Evolutionary conservation across 2,329 filamentous ascomycete species (phyloP).

Genomic region (Alternaria incomplexa): DNA sequence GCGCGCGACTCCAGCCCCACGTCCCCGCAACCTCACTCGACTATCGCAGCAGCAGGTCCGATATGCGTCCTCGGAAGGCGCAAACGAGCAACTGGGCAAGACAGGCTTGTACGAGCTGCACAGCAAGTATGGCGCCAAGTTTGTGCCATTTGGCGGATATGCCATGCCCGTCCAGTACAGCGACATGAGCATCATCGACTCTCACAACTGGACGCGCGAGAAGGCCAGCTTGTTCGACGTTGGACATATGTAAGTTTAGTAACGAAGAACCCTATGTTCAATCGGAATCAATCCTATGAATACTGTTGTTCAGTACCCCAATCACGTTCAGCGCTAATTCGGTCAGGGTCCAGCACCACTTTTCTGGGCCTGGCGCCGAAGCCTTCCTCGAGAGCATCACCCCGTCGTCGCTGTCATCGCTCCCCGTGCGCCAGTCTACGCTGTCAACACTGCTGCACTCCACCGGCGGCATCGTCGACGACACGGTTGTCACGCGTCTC

Average conservation of each 20-base stretch:
- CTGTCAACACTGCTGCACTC: constrained; percentile 80
- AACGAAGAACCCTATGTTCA: not conserved
- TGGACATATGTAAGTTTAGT: constrained; percentile 78
- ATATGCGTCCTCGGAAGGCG: constrained; percentile 37
- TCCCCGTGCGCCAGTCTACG: constrained; percentile 73
- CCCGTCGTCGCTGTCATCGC: constrained; percentile 71
- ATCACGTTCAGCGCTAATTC: not conserved
- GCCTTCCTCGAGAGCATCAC: constrained; percentile 85
- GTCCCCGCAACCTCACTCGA: constrained; percentile 34
- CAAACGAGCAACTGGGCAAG: constrained; percentile 52
- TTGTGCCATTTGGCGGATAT: constrained; percentile 95
- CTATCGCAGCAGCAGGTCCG: constrained; percentile 26
- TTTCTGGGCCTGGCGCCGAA: constrained; percentile 80
- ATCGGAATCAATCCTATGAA: not conserved
- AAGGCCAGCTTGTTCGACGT: constrained; percentile 95
- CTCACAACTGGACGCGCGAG: constrained; percentile 86
- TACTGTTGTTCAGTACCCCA: not conserved
- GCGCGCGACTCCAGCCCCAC: constrained; percentile 24
- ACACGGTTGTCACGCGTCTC: constrained; percentile 86
- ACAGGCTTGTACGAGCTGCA: constrained; percentile 83
- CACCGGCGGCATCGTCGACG: constrained; percentile 92
- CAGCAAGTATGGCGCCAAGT: constrained; percentile 79
- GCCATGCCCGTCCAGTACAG: constrained; percentile 92
- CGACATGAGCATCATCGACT: constrained; percentile 77
- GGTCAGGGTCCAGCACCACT: constrained; percentile 75